Conservation (phyloP, 805 yeast genomes). For the Dipodascus albidus region DNA sequence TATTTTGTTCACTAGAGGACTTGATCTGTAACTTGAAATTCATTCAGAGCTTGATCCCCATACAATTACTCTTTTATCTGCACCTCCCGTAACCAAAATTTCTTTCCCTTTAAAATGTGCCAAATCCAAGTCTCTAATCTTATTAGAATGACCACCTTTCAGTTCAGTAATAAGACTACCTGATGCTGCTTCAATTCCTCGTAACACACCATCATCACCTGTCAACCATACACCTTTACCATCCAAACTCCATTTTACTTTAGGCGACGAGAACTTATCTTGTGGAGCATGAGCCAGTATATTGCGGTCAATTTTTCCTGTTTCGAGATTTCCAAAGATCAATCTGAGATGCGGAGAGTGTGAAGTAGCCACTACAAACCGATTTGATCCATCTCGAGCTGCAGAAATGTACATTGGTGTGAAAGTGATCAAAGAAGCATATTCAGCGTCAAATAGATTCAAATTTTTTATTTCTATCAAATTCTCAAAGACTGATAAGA, state of each 20-base stretch:
- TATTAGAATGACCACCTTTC: constrained; percentile 31
- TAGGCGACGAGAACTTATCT: constrained; percentile 49
- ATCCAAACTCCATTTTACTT: constrained; percentile 33
- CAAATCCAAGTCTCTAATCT: constrained; percentile 23
- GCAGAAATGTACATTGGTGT: constrained; percentile 39
- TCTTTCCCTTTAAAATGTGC: background rate
- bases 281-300: constrained; percentile 49
- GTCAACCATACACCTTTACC: constrained; percentile 50
- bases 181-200: constrained; percentile 44
- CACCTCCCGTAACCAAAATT: constrained; percentile 27
- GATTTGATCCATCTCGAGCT: constrained; percentile 7
- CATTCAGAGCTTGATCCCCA: constrained; percentile 21
- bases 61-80: constrained; percentile 27
- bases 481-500: constrained; percentile 4
- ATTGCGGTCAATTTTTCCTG: constrained; percentile 30
- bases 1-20: too few relatives aligned
- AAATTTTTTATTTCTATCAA: constrained; percentile 33
- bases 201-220: constrained; percentile 55
- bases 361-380: constrained; percentile 56
- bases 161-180: constrained; percentile 27
- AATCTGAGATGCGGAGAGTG: constrained; percentile 70
- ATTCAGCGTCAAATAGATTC: constrained; percentile 65
- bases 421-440: constrained; percentile 45
- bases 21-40: background rate
- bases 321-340: constrained; percentile 32